Base-by-base conservation (phyloP, 192 early-diverging fungal species). In the Borealophlyctis nickersoniae region DNA sequence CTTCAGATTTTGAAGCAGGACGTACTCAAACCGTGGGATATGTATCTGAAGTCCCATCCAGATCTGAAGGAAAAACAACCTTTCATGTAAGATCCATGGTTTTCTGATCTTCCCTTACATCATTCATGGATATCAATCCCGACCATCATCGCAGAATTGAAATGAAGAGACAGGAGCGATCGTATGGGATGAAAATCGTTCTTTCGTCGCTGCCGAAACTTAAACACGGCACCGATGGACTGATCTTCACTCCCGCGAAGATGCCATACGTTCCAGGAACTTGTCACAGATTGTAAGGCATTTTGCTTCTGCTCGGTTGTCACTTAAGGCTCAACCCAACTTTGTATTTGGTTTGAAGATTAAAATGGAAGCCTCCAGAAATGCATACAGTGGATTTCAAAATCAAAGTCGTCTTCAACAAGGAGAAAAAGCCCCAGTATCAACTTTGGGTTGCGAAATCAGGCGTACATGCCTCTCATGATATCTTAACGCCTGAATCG, bases 221-320 rank as follows among this genome's bases (percentile, higher is more conserved):
- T 48, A 81, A 85, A 23, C 87, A 89, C 58, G 78, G 74, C 32
- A 86, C 76, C 31, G 87, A 90, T 45, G 87, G 89, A 0, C 62
- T 90, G 13, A 83, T 90, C 31, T 90, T 88, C 71, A 87, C 85
- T 1, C 77, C 86, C 24, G 58, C 49, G 16, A 54, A 58, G 0
- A 67, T 76, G 30, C 77, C 82, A 13, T 85, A 85, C 58, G 58
- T 58, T 9, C 57, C 71, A 24, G 83, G 81, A 58, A 79, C 75
- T 1, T 84, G 79, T 54, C 49, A 75, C 13, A 75, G 80, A 52
- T 66, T 85, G 81, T 90, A 77, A 65, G 78, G 60, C 34, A 36
- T 36, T 52, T 19, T 13, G 7, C 19, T 45, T 7, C 39, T 19
- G 39, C 19, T 45, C 9, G 7, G 39, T 45, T 45, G 9, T 19